Evolutionary conservation across 768 basidiomycete species (phyloP).

Genomic region (Pleurotus cornucopiae): DNA sequence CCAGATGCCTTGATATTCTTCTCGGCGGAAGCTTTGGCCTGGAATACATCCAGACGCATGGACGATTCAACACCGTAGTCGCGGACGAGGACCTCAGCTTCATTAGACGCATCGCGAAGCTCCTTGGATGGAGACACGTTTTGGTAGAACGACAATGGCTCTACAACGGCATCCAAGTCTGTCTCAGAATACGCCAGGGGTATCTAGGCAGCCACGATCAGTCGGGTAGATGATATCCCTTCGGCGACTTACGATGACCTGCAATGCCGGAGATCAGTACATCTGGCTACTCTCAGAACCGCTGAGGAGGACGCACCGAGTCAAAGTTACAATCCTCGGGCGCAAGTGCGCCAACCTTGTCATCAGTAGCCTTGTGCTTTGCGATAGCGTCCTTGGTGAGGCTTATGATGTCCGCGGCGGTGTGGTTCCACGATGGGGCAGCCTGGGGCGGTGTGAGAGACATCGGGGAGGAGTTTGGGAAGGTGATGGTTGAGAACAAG

Average conservation of each 20-base stretch:
- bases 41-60: constrained; percentile 80
- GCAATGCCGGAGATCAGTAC: constrained; percentile 1
- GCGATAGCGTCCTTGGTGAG: constrained; percentile 59
- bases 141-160: constrained; percentile 75
- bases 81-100: constrained; percentile 64
- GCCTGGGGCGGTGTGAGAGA: constrained; percentile 60
- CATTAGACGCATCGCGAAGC: constrained; percentile 78
- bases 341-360: constrained; percentile 56
- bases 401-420: constrained; percentile 51
- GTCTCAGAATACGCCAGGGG: constrained; percentile 61
- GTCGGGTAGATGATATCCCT: background rate
- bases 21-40: constrained; percentile 65
- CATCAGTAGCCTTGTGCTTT: constrained; percentile 47
- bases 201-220: constrained; percentile 31
- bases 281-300: background rate
- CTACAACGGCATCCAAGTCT: constrained; percentile 41
- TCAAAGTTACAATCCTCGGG: constrained; percentile 59
- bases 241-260: constrained; percentile 70
- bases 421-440: constrained; percentile 64
- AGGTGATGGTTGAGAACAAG: constrained; percentile 24
- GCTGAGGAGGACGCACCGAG: constrained; percentile 41
- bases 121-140: constrained; percentile 73
- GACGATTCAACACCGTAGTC: constrained; percentile 73
- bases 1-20: constrained; percentile 63
- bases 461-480: constrained; percentile 24